Conservation (phyloP, 805 yeast genomes). For the Ogataea thermomethanolica region DNA sequence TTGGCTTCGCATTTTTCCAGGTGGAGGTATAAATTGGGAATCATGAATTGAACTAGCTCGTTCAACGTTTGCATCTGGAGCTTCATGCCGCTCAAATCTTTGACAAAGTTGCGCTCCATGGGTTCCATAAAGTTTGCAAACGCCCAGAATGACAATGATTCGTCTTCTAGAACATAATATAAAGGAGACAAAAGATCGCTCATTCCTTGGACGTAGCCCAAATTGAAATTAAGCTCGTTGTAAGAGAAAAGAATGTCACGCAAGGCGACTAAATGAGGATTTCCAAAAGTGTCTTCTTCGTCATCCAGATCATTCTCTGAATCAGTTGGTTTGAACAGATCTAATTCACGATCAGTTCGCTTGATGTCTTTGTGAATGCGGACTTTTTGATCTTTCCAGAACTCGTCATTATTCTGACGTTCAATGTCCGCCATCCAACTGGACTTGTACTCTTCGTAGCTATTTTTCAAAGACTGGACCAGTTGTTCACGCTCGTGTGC, state of each 20-base stretch:
- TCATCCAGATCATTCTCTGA: conserved; percentile 35
- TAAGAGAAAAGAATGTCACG: conserved; percentile 81
- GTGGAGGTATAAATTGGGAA: conserved; percentile 80
- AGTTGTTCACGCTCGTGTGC: conserved; percentile 61
- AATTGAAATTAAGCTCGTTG: conserved; percentile 74
- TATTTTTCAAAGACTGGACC: conserved; percentile 49
- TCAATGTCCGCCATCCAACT: conserved; percentile 68
- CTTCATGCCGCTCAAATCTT: conserved; percentile 92
- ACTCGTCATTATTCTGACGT: conserved; percentile 50
- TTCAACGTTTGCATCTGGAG: conserved; percentile 80
- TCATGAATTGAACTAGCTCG: conserved; percentile 83
- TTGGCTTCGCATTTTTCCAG: conserved; percentile 84
- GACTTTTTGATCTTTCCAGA: conserved; percentile 85
- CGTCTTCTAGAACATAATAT: conserved; percentile 64
- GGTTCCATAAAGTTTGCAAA: conserved; percentile 85
- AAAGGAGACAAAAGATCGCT: conserved; percentile 87
- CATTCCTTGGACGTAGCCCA: conserved; percentile 99
- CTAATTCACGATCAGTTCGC: conserved; percentile 80
- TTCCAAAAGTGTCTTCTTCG: conserved; percentile 59
- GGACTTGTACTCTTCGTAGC: conserved; percentile 51
- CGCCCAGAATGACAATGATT: conserved; percentile 81
- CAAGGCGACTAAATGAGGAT: conserved; percentile 69
- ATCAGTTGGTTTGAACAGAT: conserved; percentile 46
- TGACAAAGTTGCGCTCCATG: conserved; percentile 90
- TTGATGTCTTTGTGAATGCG: conserved; percentile 92